Evolutionary conservation across 129 eudicot genomes (phyloP).

Genomic region (Glebionis coronaria): DNA sequence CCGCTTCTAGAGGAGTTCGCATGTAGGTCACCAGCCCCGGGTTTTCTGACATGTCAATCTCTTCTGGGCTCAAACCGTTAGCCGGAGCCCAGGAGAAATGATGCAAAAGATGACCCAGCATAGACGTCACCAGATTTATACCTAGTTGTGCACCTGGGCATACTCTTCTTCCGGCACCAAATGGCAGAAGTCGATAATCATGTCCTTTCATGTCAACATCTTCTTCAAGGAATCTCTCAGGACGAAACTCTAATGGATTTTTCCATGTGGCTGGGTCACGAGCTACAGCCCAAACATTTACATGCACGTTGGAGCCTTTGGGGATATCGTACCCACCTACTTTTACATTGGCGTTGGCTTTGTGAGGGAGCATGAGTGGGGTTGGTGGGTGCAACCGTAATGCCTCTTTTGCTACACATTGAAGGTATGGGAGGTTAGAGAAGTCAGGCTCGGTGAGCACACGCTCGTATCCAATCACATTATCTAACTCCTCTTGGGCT

Average conservation of each 20-base stretch:
- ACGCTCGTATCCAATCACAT: constrained; percentile 52
- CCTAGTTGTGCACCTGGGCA: constrained; percentile 78
- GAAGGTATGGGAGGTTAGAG: constrained; percentile 67
- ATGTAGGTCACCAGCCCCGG: constrained; percentile 70
- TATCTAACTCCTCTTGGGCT: constrained; percentile 73
- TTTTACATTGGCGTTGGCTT: constrained; percentile 53
- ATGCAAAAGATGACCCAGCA: constrained; percentile 67
- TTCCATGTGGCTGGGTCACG: constrained; percentile 63
- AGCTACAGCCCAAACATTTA: constrained; percentile 77
- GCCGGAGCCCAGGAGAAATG: constrained; percentile 67
- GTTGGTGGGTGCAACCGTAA: constrained; percentile 79
- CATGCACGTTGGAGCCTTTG: constrained; percentile 60
- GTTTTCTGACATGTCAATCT: constrained; percentile 60
- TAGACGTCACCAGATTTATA: constrained; percentile 56
- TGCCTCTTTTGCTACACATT: constrained; percentile 61
- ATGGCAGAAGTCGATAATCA: constrained; percentile 64
- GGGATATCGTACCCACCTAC: constrained; percentile 79
- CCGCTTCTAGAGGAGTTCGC: constrained; percentile 54
- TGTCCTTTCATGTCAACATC: constrained; percentile 89
- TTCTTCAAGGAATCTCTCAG: constrained; percentile 66
- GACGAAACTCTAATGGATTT: constrained; percentile 51
- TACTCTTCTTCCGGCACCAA: constrained; percentile 75
- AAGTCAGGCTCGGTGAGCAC: constrained; percentile 61
- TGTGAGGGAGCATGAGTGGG: constrained; percentile 80
- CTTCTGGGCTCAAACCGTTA: constrained; percentile 46